Evolutionary conservation across 2,329 filamentous ascomycete genomes (phyloP).

Genomic region (Diaporthe sp.): DNA sequence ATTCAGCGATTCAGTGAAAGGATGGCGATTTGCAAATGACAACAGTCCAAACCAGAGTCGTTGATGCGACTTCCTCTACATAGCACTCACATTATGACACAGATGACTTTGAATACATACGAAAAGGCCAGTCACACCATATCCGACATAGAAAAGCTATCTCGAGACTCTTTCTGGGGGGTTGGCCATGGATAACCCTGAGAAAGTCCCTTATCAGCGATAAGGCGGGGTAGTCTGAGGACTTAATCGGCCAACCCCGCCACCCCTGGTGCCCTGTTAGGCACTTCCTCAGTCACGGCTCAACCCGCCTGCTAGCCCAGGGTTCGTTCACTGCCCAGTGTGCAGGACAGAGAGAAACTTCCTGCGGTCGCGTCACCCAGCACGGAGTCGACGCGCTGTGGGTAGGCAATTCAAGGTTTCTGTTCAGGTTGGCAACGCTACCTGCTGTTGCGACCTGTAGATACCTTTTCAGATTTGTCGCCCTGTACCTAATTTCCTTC

Average conservation of each 20-base stretch:
- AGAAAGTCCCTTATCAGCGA: background rate
- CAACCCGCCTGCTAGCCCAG: background rate
- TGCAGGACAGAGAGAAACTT: conserved; percentile 9
- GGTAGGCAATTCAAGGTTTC: background rate
- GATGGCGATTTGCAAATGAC: background rate
- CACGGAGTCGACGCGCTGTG: background rate
- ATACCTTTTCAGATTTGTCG: background rate
- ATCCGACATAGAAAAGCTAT: too few relatives aligned
- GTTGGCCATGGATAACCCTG: background rate
- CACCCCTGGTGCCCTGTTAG: conserved; percentile 1
- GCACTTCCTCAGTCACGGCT: conserved; percentile 4
- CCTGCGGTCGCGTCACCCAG: conserved; percentile 9
- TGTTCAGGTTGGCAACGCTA: background rate
- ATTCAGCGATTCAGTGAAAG: background rate
- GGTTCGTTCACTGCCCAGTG: background rate
- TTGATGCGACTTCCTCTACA: background rate
- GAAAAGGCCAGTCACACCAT: background rate
- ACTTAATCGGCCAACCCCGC: background rate
- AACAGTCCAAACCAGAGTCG: background rate
- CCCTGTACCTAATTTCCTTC: background rate
- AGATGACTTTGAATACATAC: too few relatives aligned
- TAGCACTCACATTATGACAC: background rate
- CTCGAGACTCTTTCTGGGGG: background rate
- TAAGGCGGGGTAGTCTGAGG: background rate
- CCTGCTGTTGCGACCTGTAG: conserved; percentile 18